Base-by-base conservation (phyloP, 768 basidiomycete species). In the Lentinula sp. region DNA sequence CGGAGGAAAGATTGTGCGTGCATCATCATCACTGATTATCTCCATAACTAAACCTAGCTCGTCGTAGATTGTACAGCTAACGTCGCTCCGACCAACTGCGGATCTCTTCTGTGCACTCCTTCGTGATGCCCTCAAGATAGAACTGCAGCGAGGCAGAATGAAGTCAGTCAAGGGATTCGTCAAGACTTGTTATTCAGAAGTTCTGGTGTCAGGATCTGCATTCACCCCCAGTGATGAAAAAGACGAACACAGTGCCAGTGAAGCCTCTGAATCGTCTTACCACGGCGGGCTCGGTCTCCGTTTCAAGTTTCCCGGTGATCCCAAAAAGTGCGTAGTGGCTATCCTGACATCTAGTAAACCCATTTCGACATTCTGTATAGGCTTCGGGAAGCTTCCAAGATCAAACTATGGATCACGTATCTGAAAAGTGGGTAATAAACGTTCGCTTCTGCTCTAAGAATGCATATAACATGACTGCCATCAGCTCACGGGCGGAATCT, bases 341-440 rank as follows among this genome's bases (percentile, higher is more conserved):
- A 8, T 46, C 23, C 12, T 64, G 43, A 4, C 18, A 8, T 20
- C 32, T 36, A 1, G 4, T 53, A 53, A 59, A 59, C 12, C 32
- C 1, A 12, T 28, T 28, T 23, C 4, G 23, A 23, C 16, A 37
- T 49, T 60, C 6, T 16, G 15, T 52, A 43, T 49, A 93, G 93
- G 74, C 77, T 96, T 53, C 83, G 92, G 18, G 93, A 96, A 75
- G 89, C 90, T 36, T 93, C 90, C 10, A 99, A 99, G 74, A 87
- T 96, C 66, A 97, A 97, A 73, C 81, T 98, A 15, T 99, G 96
- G 96, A 88, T 88, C 12, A 83, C 85, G 37, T 98, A 98, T 71
- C 80, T 98, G 20, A 79, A 81, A 67, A 77, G 93, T 95, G 67
- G 63, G 50, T 49, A 6, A 9, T 13, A 3, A 6, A 18, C 83